Conservation (phyloP, 2,329 filamentous ascomycete species). For the Apiospora marii region DNA sequence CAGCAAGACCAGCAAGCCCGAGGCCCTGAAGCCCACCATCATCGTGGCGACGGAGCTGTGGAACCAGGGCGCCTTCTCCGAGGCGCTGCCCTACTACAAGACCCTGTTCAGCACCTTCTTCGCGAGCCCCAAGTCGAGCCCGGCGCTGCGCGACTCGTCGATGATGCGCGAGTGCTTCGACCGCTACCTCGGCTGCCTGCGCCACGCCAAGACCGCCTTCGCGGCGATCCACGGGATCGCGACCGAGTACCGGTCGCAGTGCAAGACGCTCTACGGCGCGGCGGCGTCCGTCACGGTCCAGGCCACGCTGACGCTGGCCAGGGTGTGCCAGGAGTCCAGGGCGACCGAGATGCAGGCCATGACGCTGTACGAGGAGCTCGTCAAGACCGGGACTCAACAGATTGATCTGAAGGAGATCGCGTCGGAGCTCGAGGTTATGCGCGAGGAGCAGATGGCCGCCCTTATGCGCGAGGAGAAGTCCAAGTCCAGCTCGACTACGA, state of each 20-base stretch:
- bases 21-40: slow-evolving; percentile 47
- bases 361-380: slow-evolving; percentile 46
- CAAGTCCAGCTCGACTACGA: slow-evolving; percentile 31
- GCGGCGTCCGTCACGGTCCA: slow-evolving; percentile 46
- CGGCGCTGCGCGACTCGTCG: slow-evolving; percentile 42
- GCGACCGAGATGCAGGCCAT: slow-evolving; percentile 45
- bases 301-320: slow-evolving; percentile 45
- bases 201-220: slow-evolving; percentile 42
- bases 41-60: slow-evolving; percentile 48
- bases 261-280: slow-evolving; percentile 44
- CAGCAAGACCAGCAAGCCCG: slow-evolving; percentile 41
- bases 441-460: slow-evolving; percentile 44
- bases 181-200: slow-evolving; percentile 47
- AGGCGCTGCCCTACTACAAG: slow-evolving; percentile 45
- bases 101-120: slow-evolving; percentile 48
- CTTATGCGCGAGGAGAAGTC: slow-evolving; percentile 27
- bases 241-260: slow-evolving; percentile 43
- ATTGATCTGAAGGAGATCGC: slow-evolving; percentile 45
- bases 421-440: slow-evolving; percentile 45
- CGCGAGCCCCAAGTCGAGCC: slow-evolving; percentile 41
- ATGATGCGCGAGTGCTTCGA: slow-evolving; percentile 40
- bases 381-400: slow-evolving; percentile 41
- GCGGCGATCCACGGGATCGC: slow-evolving; percentile 44
- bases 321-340: slow-evolving; percentile 48
- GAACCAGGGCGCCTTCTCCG: slow-evolving; percentile 46